Evolutionary conservation across 805 yeast genomes (phyloP).

Genomic region (Danielia reshetovae): DNA sequence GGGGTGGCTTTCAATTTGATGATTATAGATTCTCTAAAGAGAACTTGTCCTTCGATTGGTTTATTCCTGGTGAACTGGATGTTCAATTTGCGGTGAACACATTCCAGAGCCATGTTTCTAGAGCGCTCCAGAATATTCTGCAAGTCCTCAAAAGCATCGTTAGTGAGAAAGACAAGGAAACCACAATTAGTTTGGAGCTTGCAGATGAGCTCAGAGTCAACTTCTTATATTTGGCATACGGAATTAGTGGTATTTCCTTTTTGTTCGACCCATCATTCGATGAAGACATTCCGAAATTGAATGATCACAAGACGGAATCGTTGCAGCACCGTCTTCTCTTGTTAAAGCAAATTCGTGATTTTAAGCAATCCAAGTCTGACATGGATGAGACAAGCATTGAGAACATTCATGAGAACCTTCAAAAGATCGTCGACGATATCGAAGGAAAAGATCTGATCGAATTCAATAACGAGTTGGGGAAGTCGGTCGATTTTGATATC

Average conservation of each 20-base stretch:
- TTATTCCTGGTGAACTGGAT: conserved; percentile 55
- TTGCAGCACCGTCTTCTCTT: conserved; percentile 33
- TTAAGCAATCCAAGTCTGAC: conserved; percentile 14
- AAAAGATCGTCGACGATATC: conserved; percentile 30
- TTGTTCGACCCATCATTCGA: conserved; percentile 70
- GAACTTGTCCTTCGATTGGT: conserved; percentile 68
- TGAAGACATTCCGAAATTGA: conserved; percentile 40
- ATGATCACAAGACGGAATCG: conserved; percentile 26
- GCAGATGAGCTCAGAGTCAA: conserved; percentile 55
- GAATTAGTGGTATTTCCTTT: conserved; percentile 65
- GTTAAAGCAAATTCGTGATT: conserved; percentile 28
- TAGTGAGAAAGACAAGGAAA: conserved; percentile 9
- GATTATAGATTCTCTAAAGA: conserved; percentile 44
- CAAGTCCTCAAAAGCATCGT: conserved; percentile 22
- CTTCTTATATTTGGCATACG: conserved; percentile 54
- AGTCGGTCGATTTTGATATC: conserved; percentile 8
- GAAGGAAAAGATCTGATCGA: conserved; percentile 18
- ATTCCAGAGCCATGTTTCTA: conserved; percentile 47
- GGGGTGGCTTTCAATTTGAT: conserved; percentile 75
- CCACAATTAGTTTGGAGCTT: conserved; percentile 22
- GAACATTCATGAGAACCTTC: conserved; percentile 30
- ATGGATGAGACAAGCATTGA: conserved; percentile 25
- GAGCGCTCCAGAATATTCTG: conserved; percentile 42
- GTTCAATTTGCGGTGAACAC: conserved; percentile 57
- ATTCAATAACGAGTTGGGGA: conserved; percentile 15